Base-by-base conservation (phyloP, 768 basidiomycete genomes). In the Trametes meyenii region DNA sequence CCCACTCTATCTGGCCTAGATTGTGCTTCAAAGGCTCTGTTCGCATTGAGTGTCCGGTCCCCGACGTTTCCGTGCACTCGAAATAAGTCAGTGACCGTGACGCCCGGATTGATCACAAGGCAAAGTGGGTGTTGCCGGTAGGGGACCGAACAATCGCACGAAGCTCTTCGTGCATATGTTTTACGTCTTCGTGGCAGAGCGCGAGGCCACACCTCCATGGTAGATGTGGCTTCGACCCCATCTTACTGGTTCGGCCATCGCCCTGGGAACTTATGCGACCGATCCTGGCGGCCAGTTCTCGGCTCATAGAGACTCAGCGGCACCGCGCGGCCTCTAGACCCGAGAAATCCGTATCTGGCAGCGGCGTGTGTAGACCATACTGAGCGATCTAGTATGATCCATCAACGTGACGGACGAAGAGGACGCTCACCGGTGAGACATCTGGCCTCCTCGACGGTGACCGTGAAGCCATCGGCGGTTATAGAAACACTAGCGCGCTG, bases 381-480 rank as follows among this genome's bases (percentile, higher is more conserved):
- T 11, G 6, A 33, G 57, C 36, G 45, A 63, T 58, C 56, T 46
- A n/a, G 39, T 21, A 45, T 19, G 62, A 63, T 58, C 60, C 29
- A 50, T 58, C 29, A 29, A 19, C 19, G n/a, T 10, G 36, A 33
- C 24, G 8, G 49, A 26, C 14, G 36, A 39, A 24, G 38, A 29
- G 51, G 36, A 16, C 43, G 74, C 79, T 62, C 69, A 92, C 95
- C 95, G 29, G 90, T 78, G 7, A 96, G 77, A 0, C 89, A 87
- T 38, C 89, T 82, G 1, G 90, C 86, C 72, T 97, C 94, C 75
- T 98, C 94, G 11, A 93, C 94, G 19, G 85, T 84, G 29, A 97
- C 81, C 13, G 84, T 83, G 64, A 97, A 75, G 1, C 94, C 95
- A 42, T 79, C 77, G 17, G 81, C 77, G 23, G 84, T 81, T n/a